Base-by-base conservation (phyloP, 129 eudicot genomes). In the Helichrysum umbraculigerum region DNA sequence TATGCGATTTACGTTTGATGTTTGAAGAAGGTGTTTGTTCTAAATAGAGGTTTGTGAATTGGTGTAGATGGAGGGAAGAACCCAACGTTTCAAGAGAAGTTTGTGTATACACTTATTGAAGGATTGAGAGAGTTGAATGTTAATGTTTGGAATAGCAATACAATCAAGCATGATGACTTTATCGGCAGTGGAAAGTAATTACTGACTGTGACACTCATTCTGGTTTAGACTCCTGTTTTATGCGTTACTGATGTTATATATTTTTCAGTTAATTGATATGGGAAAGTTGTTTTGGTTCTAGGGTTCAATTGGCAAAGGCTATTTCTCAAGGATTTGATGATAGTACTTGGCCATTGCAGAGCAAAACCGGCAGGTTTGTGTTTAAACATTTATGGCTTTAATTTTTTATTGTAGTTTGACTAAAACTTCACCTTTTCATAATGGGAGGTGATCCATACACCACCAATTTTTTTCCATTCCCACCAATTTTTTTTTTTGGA, bases 81-180 rank as follows among this genome's bases (percentile, higher is more conserved):
- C 72, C 99, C 99, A 41, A 80, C 85, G 12, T 95, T 95, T 84
- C 99, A 95, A 80, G 97, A 95, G 89, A 95, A 95, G 78, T 95
- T 91, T 68, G 83, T 82, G 73, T 95, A 89, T 44, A 84, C 85
- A 3, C 80, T 95, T 21, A 91, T 89, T 57, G 99, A 95, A 83
- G 99, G 99, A 22, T 34, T 95, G 56, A 47, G 94, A 56, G 99
- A 95, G 82, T 39, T 95, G 54, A 82, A 63, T 75, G 87, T 91
- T 56, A 39, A 87, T 19, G 99, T 95, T 16, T 95, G 96, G 94
- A 95, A 95, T 62, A 95, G 99, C 88, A 95, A 95, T 83, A 86
- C 97, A 0, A 20, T 95, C 59, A 80, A 87, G 33, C 73, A 52
- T 29, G 99, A 95, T 54, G 92, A 83, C 81, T 85, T 87, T 76